Evolutionary conservation across 2,329 filamentous ascomycete species (phyloP).

Genomic region (Thyridium curvatum): DNA sequence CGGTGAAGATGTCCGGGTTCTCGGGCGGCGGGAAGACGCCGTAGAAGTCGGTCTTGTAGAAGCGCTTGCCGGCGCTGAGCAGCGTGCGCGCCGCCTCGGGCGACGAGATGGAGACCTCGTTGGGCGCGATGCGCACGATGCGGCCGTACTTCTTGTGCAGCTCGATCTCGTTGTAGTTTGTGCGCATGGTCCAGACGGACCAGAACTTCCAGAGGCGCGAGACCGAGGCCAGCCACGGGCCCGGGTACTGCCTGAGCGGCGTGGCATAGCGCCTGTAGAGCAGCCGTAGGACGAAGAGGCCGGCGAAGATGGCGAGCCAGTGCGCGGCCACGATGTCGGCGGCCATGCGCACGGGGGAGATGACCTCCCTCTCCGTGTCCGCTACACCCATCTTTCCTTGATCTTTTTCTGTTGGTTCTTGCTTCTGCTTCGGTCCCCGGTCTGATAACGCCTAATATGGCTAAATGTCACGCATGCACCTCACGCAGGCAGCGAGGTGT

Average conservation of each 20-base stretch:
- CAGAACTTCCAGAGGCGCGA: constrained; percentile 34
- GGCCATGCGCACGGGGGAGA: constrained; percentile 15
- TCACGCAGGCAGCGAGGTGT: no score
- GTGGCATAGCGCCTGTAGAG: constrained; percentile 24
- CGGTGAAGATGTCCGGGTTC: constrained; percentile 53
- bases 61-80: constrained; percentile 42
- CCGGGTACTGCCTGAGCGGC: constrained; percentile 26
- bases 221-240: constrained; percentile 24
- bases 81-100: constrained; percentile 37
- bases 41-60: constrained; percentile 48
- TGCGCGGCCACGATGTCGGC: constrained; percentile 15
- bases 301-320: constrained; percentile 20
- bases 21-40: constrained; percentile 48
- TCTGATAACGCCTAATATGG: no score
- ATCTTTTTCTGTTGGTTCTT: not conserved
- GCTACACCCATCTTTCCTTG: not conserved
- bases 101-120: constrained; percentile 40
- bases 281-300: constrained; percentile 16
- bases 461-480: no score
- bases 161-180: constrained; percentile 34
- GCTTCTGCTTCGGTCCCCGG: not conserved
- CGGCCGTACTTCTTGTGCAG: constrained; percentile 39
- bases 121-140: constrained; percentile 41
- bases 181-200: constrained; percentile 29
- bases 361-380: constrained; percentile 12